Conservation (phyloP, 805 yeast genomes). For the Maudiozyma bulderi region DNA sequence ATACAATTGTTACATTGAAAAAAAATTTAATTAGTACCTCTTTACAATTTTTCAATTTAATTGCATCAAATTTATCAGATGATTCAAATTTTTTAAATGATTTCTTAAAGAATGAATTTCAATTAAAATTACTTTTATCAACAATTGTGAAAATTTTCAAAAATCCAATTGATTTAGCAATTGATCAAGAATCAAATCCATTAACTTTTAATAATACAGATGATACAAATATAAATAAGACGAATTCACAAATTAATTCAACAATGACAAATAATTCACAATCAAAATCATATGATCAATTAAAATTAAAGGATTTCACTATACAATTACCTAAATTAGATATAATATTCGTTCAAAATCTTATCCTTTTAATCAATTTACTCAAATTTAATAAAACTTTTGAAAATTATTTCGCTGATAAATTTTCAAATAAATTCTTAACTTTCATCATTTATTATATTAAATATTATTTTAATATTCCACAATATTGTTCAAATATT, state of each 20-base stretch:
- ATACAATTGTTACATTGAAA: constrained; percentile 25
- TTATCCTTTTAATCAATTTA: constrained; percentile 65
- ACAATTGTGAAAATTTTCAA: constrained; percentile 41
- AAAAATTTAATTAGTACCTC: constrained; percentile 42
- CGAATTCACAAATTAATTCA: not conserved
- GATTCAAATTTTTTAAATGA: constrained; percentile 13
- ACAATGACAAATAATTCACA: constrained; percentile 1
- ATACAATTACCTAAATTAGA: constrained; percentile 29
- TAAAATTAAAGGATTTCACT: not conserved
- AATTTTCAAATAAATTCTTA: constrained; percentile 44
- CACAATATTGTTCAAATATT: constrained; percentile 21
- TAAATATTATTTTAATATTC: constrained; percentile 30
- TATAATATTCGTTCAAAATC: constrained; percentile 48
- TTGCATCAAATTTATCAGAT: constrained; percentile 21
- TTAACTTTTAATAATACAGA: constrained; percentile 15
- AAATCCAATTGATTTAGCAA: constrained; percentile 34
- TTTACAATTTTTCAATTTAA: constrained; percentile 50
- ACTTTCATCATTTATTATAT: constrained; percentile 50
- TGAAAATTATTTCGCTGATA: constrained; percentile 35
- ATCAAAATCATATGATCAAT: not conserved
- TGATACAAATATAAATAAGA: not conserved
- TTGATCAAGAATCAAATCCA: constrained; percentile 32
- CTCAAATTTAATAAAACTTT: constrained; percentile 61
- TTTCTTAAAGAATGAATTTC: constrained; percentile 46
- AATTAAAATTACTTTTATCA: constrained; percentile 39